These are phyloP conservation scores for Sporobolomyces phaffii DNA, from an alignment of 768 basidiomycete species.

Conservation along the genomic window DNA sequence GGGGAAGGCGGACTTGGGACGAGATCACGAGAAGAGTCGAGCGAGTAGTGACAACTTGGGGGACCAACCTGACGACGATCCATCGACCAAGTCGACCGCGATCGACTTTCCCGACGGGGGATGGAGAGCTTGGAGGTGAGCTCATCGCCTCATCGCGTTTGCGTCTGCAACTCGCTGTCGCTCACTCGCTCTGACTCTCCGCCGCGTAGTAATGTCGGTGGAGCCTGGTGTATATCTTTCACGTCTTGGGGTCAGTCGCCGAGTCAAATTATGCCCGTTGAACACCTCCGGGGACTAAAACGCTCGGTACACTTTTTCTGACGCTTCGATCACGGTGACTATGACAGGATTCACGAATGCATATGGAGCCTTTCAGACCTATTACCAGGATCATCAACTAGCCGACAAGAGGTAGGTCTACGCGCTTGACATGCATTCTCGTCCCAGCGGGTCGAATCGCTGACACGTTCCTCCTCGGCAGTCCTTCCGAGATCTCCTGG, in stretches of 20 bases:
- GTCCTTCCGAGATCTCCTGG: conserved; percentile 43
- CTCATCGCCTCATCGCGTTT: background rate
- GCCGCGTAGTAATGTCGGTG: conserved; percentile 26
- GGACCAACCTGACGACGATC: background rate
- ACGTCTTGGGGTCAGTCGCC: conserved; percentile 18
- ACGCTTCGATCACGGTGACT: background rate
- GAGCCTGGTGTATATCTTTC: conserved; percentile 36
- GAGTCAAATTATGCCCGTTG: no score
- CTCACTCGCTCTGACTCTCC: background rate
- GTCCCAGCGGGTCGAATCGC: no score
- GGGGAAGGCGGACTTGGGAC: background rate
- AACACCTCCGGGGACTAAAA: no score
- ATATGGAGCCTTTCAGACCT: conserved; percentile 35
- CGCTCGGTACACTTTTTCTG: background rate
- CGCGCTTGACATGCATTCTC: no score
- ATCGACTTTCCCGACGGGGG: conserved; percentile 23
- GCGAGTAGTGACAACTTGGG: no score
- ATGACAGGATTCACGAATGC: conserved; percentile 23
- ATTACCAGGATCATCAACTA: conserved; percentile 36
- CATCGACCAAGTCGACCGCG: background rate
- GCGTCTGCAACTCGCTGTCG: background rate
- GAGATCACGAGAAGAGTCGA: background rate
- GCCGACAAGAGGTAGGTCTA: background rate
- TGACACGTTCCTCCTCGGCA: background rate
- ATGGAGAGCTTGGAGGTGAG: conserved; percentile 25